Evolutionary conservation across 805 yeast genomes (phyloP).

Genomic region (Pichia scutulata): DNA sequence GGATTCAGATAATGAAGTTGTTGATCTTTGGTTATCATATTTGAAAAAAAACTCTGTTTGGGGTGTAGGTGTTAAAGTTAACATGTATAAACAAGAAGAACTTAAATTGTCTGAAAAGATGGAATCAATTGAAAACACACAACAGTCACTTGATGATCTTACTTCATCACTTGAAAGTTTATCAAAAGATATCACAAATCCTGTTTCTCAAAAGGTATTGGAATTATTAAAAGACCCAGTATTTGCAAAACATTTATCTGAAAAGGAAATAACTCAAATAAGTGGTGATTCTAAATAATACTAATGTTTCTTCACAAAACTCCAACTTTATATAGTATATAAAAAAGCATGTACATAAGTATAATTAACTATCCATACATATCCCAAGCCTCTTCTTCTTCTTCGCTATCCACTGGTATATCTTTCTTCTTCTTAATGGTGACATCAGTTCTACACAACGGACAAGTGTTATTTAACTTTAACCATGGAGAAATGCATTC

Average conservation of each 20-base stretch:
- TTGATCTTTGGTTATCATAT: conserved; percentile 75
- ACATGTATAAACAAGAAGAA: conserved; percentile 48
- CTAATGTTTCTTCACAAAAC: background rate
- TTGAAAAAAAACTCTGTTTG: conserved; percentile 67
- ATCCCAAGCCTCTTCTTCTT: conserved; percentile 68
- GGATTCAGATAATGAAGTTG: conserved; percentile 79
- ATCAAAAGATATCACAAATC: conserved; percentile 22
- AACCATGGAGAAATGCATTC: conserved; percentile 93
- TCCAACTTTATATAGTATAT: background rate
- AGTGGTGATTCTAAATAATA: conserved; percentile 4
- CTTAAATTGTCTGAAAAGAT: conserved; percentile 36
- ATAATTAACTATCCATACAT: conserved; percentile 47
- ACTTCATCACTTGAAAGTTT: conserved; percentile 19
- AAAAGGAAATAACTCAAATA: conserved; percentile 17
- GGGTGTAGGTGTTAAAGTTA: conserved; percentile 80
- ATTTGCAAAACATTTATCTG: conserved; percentile 48
- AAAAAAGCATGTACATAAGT: background rate
- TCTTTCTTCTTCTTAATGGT: conserved; percentile 38
- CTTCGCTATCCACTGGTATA: conserved; percentile 39
- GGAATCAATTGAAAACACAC: conserved; percentile 24
- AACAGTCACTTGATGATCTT: conserved; percentile 17
- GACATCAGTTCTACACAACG: conserved; percentile 75
- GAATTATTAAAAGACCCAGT: conserved; percentile 65
- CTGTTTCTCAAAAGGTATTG: conserved; percentile 58
- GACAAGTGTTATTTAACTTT: conserved; percentile 66